Percentiles rank a stretch among this genome's conserved stretches.
These are phyloP conservation scores for Syzygium malaccense DNA, from an alignment of 441 rosid species.

Conservation along the genomic window DNA sequence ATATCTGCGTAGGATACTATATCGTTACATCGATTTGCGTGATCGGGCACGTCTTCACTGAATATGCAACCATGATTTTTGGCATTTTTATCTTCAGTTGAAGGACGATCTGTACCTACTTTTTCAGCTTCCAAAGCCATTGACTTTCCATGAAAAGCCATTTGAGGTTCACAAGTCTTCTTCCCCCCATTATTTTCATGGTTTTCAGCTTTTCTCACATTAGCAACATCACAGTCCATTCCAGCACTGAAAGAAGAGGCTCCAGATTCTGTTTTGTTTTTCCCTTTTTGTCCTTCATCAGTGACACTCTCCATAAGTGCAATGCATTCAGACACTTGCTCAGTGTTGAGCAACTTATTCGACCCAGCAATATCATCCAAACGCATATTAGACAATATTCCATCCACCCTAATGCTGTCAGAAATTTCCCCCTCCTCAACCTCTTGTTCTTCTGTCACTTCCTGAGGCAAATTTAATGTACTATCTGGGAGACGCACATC, in stretches of 20 bases:
- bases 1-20: slow-evolving; percentile 6
- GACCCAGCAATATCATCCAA: slow-evolving; percentile 15
- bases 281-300: slow-evolving; percentile 11
- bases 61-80: slow-evolving; percentile 11
- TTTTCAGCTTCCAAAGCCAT: slow-evolving; percentile 7
- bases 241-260: not conserved
- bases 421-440: slow-evolving; percentile 70
- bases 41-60: slow-evolving; percentile 10
- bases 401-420: slow-evolving; percentile 23
- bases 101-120: not conserved
- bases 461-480: slow-evolving; percentile 4
- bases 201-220: slow-evolving; percentile 5
- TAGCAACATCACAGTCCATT: not conserved
- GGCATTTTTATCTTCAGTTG: not conserved
- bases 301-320: slow-evolving; percentile 9
- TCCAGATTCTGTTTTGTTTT: not conserved
- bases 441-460: slow-evolving; percentile 34
- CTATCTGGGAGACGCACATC: slow-evolving; percentile 13
- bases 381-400: slow-evolving; percentile 14
- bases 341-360: slow-evolving; percentile 16
- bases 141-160: slow-evolving; percentile 17
- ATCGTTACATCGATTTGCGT: slow-evolving; percentile 3
- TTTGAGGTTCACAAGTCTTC: slow-evolving; percentile 16
- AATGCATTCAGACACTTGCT: slow-evolving; percentile 20
- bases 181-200: slow-evolving; percentile 15